Evolutionary conservation across 2,329 filamentous ascomycete genomes (phyloP).

Genomic region (Mycocentrospora acerina): DNA sequence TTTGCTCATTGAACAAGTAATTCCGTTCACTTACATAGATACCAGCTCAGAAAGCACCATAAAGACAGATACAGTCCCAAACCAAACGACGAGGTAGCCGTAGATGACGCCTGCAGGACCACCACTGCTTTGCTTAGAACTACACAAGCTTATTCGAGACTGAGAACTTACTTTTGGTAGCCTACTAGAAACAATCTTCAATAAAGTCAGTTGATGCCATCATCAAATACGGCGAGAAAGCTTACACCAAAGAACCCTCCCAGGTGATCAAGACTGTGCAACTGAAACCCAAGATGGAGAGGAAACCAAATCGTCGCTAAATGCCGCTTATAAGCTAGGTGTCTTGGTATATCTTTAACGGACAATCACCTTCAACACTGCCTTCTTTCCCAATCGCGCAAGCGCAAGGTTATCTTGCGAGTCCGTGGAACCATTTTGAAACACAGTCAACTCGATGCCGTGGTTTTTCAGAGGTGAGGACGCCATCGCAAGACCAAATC

Average conservation of each 20-base stretch:
- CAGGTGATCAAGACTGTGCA: constrained; percentile 33
- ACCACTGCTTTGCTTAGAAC: constrained; percentile 17
- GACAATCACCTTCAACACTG: constrained; percentile 21
- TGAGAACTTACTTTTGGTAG: constrained; percentile 19
- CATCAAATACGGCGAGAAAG: background rate
- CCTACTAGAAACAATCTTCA: constrained; percentile 20
- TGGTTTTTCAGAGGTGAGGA: constrained; percentile 10
- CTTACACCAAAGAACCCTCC: constrained; percentile 29
- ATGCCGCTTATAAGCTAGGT: background rate
- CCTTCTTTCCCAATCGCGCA: constrained; percentile 23
- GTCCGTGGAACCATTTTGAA: constrained; percentile 7
- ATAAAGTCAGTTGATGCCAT: constrained; percentile 4
- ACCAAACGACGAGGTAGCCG: constrained; percentile 31
- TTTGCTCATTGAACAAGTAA: background rate
- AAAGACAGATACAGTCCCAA: constrained; percentile 30
- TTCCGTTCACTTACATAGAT: constrained; percentile 26
- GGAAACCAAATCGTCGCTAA: constrained; percentile 29
- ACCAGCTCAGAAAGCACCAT: constrained; percentile 34
- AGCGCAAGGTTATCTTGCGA: constrained; percentile 21
- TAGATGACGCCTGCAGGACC: constrained; percentile 35
- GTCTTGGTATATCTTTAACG: background rate
- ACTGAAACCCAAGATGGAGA: constrained; percentile 28
- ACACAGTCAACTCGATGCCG: constrained; percentile 14
- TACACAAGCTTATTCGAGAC: background rate
- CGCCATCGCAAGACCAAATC: constrained; percentile 10